Conservation (phyloP, 1,284 basidiomycete genomes). For the Jaminaea rosea region DNA sequence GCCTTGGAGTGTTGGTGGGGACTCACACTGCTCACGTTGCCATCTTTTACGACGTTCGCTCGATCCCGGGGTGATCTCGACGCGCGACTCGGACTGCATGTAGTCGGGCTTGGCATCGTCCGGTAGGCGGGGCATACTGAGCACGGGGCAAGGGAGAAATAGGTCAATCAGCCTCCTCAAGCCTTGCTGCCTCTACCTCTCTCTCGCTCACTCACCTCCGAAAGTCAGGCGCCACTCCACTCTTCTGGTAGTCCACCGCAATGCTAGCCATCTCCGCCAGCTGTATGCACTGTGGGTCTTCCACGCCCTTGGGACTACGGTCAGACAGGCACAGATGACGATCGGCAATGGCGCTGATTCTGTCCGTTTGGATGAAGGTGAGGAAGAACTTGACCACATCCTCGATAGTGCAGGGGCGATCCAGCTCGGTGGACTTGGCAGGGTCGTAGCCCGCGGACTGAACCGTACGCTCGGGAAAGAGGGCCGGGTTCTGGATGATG, state of each 20-base stretch:
- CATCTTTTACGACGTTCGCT: too few species aligned
- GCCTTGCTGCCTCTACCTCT: too few species aligned
- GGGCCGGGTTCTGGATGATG: constrained; percentile 49
- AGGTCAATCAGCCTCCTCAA: too few species aligned
- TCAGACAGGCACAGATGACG: constrained; percentile 66
- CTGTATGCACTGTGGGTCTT: constrained; percentile 57
- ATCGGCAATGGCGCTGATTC: constrained; percentile 52
- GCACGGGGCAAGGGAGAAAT: too few species aligned
- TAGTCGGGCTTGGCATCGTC: constrained; percentile 2
- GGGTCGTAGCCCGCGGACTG: constrained; percentile 55
- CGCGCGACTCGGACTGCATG: background rate
- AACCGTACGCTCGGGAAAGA: constrained; percentile 52
- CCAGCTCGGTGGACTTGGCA: constrained; percentile 52
- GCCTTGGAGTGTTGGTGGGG: too few species aligned
- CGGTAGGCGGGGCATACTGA: background rate
- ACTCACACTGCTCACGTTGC: too few species aligned
- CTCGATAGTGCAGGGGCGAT: constrained; percentile 54
- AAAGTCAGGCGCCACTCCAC: constrained; percentile 5
- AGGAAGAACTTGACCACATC: constrained; percentile 67
- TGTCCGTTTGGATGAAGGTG: constrained; percentile 57
- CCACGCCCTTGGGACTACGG: constrained; percentile 54
- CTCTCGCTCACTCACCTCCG: too few species aligned
- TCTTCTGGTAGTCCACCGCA: constrained; percentile 52
- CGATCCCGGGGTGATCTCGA: too few species aligned
- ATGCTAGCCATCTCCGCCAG: constrained; percentile 59